Evolutionary conservation across 2,329 filamentous ascomycete genomes (phyloP).

Genomic region (Neofusicoccum kwambonambiense): DNA sequence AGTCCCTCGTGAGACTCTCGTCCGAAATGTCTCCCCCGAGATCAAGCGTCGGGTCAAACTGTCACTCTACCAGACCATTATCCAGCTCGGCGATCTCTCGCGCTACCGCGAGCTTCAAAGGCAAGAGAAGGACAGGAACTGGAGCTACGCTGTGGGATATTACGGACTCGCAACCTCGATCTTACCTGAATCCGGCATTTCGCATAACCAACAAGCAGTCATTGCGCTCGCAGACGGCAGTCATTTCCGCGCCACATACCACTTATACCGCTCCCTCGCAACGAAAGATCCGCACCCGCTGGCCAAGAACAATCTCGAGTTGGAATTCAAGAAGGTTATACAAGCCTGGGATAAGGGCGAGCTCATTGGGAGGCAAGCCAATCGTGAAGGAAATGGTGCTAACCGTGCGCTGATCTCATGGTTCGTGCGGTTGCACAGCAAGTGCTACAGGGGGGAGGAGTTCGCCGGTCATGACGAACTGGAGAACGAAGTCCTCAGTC

Average conservation of each 20-base stretch:
- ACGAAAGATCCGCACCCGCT: conserved; percentile 72
- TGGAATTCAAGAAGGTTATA: conserved; percentile 70
- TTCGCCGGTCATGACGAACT: conserved; percentile 77
- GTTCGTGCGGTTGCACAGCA: conserved; percentile 84
- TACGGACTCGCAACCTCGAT: conserved; percentile 80
- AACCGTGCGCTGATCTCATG: conserved; percentile 69
- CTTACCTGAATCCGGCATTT: conserved; percentile 73
- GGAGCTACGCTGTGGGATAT: conserved; percentile 77
- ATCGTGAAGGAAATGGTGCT: conserved; percentile 51
- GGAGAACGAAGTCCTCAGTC: conserved; percentile 79
- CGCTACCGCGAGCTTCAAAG: conserved; percentile 78
- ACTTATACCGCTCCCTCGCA: conserved; percentile 80
- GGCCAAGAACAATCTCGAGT: conserved; percentile 72
- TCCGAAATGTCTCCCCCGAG: conserved; percentile 38
- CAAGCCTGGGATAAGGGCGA: conserved; percentile 57
- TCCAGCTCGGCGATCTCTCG: conserved; percentile 85
- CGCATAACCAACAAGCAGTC: conserved; percentile 88
- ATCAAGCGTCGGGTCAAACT: conserved; percentile 59
- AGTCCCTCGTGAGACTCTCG: conserved; percentile 30
- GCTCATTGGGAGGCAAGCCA: conserved; percentile 39
- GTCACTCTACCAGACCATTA: conserved; percentile 79
- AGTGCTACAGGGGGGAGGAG: conserved; percentile 74
- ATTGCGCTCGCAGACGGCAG: conserved; percentile 75
- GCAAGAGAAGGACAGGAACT: conserved; percentile 62
- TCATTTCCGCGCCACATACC: conserved; percentile 82